These are phyloP conservation scores for Anthracocystis walkeri DNA, from an alignment of 1,284 basidiomycete species.

Conservation along the genomic window DNA sequence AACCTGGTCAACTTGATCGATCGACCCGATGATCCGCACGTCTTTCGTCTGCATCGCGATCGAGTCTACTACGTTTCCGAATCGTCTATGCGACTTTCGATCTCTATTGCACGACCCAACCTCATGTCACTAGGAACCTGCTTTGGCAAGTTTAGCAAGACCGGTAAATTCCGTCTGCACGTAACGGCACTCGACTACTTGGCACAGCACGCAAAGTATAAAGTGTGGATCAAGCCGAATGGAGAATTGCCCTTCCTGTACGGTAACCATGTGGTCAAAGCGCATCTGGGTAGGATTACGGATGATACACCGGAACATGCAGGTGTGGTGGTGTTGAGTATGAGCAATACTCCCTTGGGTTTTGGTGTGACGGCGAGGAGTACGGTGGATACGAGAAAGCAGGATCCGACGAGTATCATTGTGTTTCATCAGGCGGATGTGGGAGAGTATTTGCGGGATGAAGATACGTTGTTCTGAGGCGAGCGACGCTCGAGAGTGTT, in stretches of 20 bases:
- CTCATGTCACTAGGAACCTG: conserved; percentile 94
- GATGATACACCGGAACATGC: conserved; percentile 99
- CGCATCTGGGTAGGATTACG: conserved; percentile 97
- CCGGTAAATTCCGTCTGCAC: conserved; percentile 97
- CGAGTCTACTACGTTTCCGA: conserved; percentile 68
- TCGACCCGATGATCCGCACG: conserved; percentile 63
- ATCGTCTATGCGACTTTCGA: conserved; percentile 84
- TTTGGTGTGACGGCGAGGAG: conserved; percentile 98
- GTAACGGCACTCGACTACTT: conserved; percentile 92
- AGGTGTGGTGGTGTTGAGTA: conserved; percentile 95
- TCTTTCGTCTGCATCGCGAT: conserved; percentile 70
- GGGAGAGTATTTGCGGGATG: conserved; percentile 68
- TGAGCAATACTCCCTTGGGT: conserved; percentile 85
- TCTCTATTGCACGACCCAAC: conserved; percentile 90
- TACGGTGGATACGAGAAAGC: conserved; percentile 93
- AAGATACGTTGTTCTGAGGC: conserved; percentile 62
- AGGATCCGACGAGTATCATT: conserved; percentile 97
- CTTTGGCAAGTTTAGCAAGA: conserved; percentile 97
- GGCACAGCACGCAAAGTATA: conserved; percentile 97
- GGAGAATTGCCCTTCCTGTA: conserved; percentile 99
- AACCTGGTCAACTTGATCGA: conserved; percentile 79
- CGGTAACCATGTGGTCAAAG: conserved; percentile 98
- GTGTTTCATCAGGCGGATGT: conserved; percentile 92
- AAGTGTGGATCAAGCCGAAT: conserved; percentile 99
- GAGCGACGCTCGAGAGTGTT: too few species aligned